Conservation (phyloP, 192 early-diverging fungal species). For the Ambispora gerdemannii region DNA sequence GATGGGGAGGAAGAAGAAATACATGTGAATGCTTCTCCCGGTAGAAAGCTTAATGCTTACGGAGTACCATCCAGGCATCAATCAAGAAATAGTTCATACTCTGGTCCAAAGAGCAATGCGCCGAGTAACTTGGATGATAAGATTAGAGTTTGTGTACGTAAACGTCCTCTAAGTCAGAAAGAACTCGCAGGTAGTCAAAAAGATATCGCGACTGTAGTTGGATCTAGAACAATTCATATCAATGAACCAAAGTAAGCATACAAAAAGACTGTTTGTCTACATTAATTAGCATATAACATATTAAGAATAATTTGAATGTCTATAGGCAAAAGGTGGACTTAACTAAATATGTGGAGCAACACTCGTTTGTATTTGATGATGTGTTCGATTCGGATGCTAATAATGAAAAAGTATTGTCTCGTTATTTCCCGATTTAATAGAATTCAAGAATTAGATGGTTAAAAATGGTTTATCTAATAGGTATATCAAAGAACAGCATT, state of each 20-base stretch:
- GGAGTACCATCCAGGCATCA: conserved; percentile 54
- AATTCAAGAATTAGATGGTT: no score
- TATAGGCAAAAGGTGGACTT: conserved; percentile 87
- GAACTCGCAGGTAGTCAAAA: conserved; percentile 77
- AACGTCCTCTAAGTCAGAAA: conserved; percentile 88
- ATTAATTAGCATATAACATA: not conserved
- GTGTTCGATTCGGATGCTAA: conserved; percentile 80
- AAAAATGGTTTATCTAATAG: no score
- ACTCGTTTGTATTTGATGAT: conserved; percentile 94
- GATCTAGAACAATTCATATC: conserved; percentile 72
- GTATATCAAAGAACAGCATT: conserved; percentile 88
- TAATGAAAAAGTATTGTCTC: conserved; percentile 68
- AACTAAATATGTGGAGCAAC: conserved; percentile 92
- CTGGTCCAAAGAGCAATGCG: conserved; percentile 29
- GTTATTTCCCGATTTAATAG: no score
- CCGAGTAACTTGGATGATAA: conserved; percentile 67
- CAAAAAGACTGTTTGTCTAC: not conserved
- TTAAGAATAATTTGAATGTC: conserved; percentile 12
- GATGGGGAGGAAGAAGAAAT: conserved; percentile 44
- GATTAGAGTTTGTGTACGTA: conserved; percentile 96
- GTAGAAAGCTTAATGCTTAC: conserved; percentile 66
- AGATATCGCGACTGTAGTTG: conserved; percentile 72
- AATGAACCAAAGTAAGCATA: conserved; percentile 87
- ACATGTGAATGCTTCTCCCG: conserved; percentile 36
- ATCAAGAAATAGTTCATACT: conserved; percentile 32